Conservation (phyloP, 768 basidiomycete genomes). For the Mrakia gelida region DNA sequence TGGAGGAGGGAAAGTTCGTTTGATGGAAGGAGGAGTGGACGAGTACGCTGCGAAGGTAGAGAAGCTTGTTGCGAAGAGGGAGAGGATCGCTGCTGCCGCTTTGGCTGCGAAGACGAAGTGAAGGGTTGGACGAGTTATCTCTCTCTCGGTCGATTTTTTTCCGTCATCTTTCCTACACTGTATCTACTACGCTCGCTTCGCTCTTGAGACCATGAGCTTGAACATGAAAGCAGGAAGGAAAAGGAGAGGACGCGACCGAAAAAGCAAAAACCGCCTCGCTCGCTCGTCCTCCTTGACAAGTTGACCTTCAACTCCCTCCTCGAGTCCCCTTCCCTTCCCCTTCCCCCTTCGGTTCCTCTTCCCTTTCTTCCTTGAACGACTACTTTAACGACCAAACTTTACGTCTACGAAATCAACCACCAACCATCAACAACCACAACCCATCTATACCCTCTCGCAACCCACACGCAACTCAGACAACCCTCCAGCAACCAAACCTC, state of each 20-base stretch:
- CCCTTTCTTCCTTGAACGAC: background rate
- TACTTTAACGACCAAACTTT: background rate
- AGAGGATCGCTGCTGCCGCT: background rate
- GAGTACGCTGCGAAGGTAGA: constrained; percentile 43
- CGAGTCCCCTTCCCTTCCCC: background rate
- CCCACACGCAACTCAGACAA: too few relatives aligned
- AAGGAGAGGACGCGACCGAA: too few relatives aligned
- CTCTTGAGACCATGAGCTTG: too few relatives aligned
- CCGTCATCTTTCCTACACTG: background rate
- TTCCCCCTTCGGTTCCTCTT: background rate
- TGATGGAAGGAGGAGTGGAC: constrained; percentile 41
- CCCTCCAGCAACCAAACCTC: too few relatives aligned
- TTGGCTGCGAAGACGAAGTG: background rate
- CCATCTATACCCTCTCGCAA: background rate
- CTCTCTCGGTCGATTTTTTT: too few relatives aligned
- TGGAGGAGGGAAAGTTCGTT: constrained; percentile 38
- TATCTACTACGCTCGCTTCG: background rate
- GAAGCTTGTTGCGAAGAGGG: constrained; percentile 35
- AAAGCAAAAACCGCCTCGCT: too few relatives aligned
- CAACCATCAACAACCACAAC: background rate
- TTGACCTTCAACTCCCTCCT: too few relatives aligned
- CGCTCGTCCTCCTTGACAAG: too few relatives aligned
- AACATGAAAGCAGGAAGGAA: too few relatives aligned
- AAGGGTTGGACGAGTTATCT: background rate
- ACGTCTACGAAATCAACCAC: background rate